Evolutionary conservation across 441 rosid species (phyloP).

Genomic region (Lepidium campestre): DNA sequence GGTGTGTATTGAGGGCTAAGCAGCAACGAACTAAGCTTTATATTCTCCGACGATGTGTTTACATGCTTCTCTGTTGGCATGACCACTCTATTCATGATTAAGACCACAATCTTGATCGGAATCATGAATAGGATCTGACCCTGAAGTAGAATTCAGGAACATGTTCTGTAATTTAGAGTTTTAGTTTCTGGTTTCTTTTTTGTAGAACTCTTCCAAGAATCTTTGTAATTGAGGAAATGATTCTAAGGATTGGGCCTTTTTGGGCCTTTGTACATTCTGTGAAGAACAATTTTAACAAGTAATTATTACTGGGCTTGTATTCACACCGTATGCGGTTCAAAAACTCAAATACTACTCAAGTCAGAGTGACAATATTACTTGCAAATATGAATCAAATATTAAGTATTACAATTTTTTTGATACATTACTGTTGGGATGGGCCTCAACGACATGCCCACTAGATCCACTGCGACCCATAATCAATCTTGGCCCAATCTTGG

Average conservation of each 20-base stretch:
- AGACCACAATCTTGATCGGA: background rate
- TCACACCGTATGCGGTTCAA: too few species aligned
- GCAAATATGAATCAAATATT: too few species aligned
- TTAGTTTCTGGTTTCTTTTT: background rate
- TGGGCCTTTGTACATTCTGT: background rate
- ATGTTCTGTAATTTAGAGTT: background rate
- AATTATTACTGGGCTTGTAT: too few species aligned
- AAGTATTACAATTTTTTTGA: too few species aligned
- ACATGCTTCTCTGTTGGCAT: conserved; percentile 68
- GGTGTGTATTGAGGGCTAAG: conserved; percentile 43
- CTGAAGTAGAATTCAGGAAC: background rate
- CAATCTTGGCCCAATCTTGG: too few species aligned
- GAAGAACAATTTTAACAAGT: background rate
- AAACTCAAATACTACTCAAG: too few species aligned
- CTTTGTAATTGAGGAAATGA: background rate
- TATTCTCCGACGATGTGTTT: conserved; percentile 59
- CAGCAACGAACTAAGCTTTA: conserved; percentile 66
- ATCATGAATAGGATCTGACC: background rate
- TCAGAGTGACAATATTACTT: too few species aligned
- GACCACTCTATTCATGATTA: conserved; percentile 43
- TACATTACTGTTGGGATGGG: too few species aligned
- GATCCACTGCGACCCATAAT: too few species aligned
- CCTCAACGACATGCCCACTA: too few species aligned
- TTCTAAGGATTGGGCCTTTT: background rate
- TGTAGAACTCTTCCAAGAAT: background rate